A percentile compares a stretch with the other conserved stretches of the same genome.
These are phyloP conservation scores for Trichoderma asperellum DNA, from an alignment of 2,329 filamentous ascomycete genomes.

Conservation along the genomic window DNA sequence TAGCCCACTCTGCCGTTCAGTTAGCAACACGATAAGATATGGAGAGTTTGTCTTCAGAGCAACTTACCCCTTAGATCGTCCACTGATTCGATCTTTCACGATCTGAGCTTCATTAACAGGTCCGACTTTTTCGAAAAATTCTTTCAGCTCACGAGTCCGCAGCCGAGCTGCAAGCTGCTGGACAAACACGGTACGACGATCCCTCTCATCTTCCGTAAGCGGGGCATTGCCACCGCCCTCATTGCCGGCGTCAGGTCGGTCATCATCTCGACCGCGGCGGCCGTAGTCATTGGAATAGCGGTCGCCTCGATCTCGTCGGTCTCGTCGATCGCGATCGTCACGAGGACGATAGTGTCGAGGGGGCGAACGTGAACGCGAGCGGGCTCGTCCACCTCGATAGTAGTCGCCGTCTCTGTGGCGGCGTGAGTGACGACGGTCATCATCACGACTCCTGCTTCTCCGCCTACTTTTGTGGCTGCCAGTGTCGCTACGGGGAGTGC, in stretches of 20 bases:
- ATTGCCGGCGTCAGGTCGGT: slow-evolving; percentile 47
- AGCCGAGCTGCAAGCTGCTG: slow-evolving; percentile 96
- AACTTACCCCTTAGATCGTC: slow-evolving; percentile 92
- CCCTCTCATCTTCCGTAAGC: slow-evolving; percentile 91
- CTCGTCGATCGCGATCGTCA: slow-evolving; percentile 54
- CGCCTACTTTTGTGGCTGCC: slow-evolving; percentile 82
- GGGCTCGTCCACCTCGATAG: slow-evolving; percentile 57
- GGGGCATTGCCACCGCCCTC: slow-evolving; percentile 63
- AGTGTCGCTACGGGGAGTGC: slow-evolving; percentile 73
- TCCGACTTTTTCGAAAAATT: slow-evolving; percentile 94
- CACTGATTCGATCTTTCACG: slow-evolving; percentile 95
- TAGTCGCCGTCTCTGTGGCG: slow-evolving; percentile 76
- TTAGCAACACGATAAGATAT: slow-evolving; percentile 42
- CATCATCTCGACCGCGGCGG: slow-evolving; percentile 56
- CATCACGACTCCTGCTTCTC: slow-evolving; percentile 77
- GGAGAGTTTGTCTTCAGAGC: not conserved
- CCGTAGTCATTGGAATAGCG: slow-evolving; percentile 56
- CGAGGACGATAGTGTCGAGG: slow-evolving; percentile 61
- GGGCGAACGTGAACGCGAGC: slow-evolving; percentile 74
- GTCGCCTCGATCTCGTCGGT: slow-evolving; percentile 58
- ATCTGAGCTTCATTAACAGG: slow-evolving; percentile 97
- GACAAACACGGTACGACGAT: slow-evolving; percentile 95
- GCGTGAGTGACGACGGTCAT: slow-evolving; percentile 73
- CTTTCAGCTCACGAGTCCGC: slow-evolving; percentile 87
- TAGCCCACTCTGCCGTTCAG: slow-evolving; percentile 79